Conservation (phyloP, 306 rosid species). For the Quillaja saponaria region DNA sequence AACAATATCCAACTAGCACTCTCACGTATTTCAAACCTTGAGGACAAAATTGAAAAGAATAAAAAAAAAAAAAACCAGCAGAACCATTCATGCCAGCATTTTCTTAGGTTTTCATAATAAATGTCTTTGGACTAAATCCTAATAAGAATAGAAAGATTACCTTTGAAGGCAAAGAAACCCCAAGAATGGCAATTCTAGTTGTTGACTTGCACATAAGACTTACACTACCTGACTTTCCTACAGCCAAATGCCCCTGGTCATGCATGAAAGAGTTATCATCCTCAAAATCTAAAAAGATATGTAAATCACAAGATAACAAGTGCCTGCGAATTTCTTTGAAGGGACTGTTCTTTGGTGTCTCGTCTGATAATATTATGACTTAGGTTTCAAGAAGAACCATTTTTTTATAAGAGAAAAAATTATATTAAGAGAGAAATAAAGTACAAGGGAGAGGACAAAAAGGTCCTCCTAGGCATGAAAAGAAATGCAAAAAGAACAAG, state of each 20-base stretch:
- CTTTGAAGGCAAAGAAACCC: slow-evolving; percentile 60
- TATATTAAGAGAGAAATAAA: no score
- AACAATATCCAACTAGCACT: slow-evolving; percentile 28
- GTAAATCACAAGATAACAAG: no score
- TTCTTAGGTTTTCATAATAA: slow-evolving; percentile 16
- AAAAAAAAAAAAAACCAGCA: slow-evolving; percentile 19
- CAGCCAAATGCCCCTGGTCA: slow-evolving; percentile 55
- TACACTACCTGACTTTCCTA: slow-evolving; percentile 40
- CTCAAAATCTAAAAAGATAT: slow-evolving; percentile 31
- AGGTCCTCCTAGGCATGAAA: no score
- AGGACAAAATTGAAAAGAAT: slow-evolving; percentile 5
- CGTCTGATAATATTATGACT: no score
- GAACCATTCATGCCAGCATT: slow-evolving; percentile 11
- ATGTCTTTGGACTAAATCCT: slow-evolving; percentile 7
- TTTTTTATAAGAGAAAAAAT: no score
- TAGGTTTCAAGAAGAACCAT: no score
- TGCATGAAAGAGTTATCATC: slow-evolving; percentile 40
- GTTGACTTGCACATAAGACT: slow-evolving; percentile 53
- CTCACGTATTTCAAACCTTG: slow-evolving; percentile 22
- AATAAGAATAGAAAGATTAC: slow-evolving; percentile 42
- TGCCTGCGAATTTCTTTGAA: no score
- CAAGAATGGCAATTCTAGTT: slow-evolving; percentile 82
- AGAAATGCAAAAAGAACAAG: no score
- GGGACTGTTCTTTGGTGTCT: no score
- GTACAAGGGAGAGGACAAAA: no score